phyloP scores from a whole-genome alignment of 192 early-diverging fungal species.

The Coemansia sp. region DNA sequence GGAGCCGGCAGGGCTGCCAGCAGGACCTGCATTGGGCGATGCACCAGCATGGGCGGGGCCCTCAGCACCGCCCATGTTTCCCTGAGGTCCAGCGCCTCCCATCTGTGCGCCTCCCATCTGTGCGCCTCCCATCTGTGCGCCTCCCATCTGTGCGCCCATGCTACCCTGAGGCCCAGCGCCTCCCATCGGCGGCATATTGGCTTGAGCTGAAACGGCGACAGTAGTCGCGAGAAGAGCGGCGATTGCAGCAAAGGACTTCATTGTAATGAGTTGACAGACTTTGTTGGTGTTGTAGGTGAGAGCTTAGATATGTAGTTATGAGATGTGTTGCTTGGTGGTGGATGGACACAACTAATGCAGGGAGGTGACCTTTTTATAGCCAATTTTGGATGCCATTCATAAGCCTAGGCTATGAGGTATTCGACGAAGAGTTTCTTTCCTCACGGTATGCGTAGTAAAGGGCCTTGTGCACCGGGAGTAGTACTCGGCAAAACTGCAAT shows the following conservation, averaged over 20 bases:
- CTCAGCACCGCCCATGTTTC: conserved; percentile 28
- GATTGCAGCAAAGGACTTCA: conserved; percentile 42
- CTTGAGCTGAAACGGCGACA: conserved; percentile 40
- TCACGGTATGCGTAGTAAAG: too few relatives aligned
- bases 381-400: background rate
- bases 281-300: conserved; percentile 1
- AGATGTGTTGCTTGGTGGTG: background rate
- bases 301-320: too few relatives aligned
- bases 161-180: conserved; percentile 26
- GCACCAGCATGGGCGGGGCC: conserved; percentile 21
- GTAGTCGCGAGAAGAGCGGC: conserved; percentile 32
- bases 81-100: conserved; percentile 11
- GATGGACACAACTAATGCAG: background rate
- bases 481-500: background rate
- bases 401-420: background rate
- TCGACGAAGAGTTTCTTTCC: background rate
- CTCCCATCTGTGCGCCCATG: conserved; percentile 29
- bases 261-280: background rate
- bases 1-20: conserved; percentile 49
- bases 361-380: background rate
- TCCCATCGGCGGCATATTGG: conserved; percentile 28
- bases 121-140: conserved; percentile 10
- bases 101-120: conserved; percentile 9
- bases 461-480: background rate
- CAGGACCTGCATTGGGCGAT: conserved; percentile 37